Evolutionary conservation across 2,329 filamentous ascomycete species (phyloP).

Genomic region (Pseudocercospora musae): DNA sequence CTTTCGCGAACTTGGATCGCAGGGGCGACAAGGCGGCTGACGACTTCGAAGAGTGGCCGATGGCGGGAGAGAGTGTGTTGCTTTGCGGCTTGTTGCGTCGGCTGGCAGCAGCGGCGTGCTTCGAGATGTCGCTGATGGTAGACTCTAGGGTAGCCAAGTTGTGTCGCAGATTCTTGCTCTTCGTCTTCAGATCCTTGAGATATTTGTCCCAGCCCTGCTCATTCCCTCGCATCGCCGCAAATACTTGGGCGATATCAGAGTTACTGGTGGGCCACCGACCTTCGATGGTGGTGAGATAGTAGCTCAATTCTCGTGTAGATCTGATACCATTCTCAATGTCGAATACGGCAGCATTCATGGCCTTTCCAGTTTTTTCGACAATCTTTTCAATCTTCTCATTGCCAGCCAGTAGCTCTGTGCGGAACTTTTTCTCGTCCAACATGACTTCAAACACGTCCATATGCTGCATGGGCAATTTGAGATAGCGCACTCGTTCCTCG

Average conservation of each 20-base stretch:
- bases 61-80: conserved; percentile 11
- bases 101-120: conserved; percentile 78
- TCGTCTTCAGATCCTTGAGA: conserved; percentile 70
- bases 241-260: conserved; percentile 67
- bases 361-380: conserved; percentile 70
- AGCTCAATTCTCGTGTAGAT: conserved; percentile 71
- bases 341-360: conserved; percentile 72
- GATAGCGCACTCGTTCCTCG: conserved; percentile 70
- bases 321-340: conserved; percentile 76
- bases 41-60: neutral
- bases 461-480: conserved; percentile 81
- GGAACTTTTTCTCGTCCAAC: conserved; percentile 79
- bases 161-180: conserved; percentile 66
- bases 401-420: conserved; percentile 75
- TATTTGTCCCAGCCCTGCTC: conserved; percentile 85
- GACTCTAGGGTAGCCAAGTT: conserved; percentile 69
- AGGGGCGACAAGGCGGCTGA: conserved; percentile 8
- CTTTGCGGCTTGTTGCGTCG: conserved; percentile 54
- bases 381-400: conserved; percentile 92
- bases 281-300: conserved; percentile 65
- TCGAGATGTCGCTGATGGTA: conserved; percentile 82
- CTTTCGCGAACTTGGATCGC: conserved; percentile 20
- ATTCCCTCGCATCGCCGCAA: conserved; percentile 87
- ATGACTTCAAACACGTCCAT: conserved; percentile 80
- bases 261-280: conserved; percentile 54